Conservation (phyloP, 2,329 filamentous ascomycete species). For the Beauveria medogensis region DNA sequence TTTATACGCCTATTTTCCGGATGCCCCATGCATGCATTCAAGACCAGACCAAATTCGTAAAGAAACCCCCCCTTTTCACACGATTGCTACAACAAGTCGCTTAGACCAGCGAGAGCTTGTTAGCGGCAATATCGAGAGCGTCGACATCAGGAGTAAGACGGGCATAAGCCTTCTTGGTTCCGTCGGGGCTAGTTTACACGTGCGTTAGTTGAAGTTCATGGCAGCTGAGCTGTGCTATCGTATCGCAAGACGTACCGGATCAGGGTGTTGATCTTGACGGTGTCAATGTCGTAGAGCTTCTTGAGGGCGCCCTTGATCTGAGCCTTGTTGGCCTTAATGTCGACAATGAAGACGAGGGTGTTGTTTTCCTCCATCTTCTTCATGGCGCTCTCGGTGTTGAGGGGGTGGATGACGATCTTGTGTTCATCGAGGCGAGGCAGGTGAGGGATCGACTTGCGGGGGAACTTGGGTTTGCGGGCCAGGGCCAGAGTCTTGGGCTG, state of each 20-base stretch:
- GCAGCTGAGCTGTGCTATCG: neutral
- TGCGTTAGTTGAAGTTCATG: conserved; percentile 13
- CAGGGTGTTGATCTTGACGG: conserved; percentile 98
- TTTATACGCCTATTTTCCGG: conserved; percentile 9
- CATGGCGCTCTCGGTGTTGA: conserved; percentile 99
- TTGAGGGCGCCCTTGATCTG: conserved; percentile 98
- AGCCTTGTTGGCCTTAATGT: conserved; percentile 98
- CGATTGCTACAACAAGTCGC: conserved; percentile 17
- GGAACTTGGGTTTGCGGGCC: conserved; percentile 88
- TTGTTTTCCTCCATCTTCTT: conserved; percentile 99
- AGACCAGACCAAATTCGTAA: conserved; percentile 32
- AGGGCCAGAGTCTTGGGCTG: conserved; percentile 92
- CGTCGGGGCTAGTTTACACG: conserved; percentile 62
- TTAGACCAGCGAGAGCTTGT: conserved; percentile 98
- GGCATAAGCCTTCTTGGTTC: conserved; percentile 97
- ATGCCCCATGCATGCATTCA: conserved; percentile 17
- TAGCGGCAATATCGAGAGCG: conserved; percentile 97
- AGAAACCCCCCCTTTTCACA: conserved; percentile 18
- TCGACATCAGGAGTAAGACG: conserved; percentile 94
- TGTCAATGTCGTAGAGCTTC: conserved; percentile 98
- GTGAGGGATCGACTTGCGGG: conserved; percentile 88
- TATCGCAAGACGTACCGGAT: conserved; percentile 61
- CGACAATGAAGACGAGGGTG: conserved; percentile 96
- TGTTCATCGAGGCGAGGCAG: conserved; percentile 89
- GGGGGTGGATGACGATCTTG: conserved; percentile 95